Evolutionary conservation across 2,329 filamentous ascomycete species (phyloP).

Genomic region (Trichophaea hybrida): DNA sequence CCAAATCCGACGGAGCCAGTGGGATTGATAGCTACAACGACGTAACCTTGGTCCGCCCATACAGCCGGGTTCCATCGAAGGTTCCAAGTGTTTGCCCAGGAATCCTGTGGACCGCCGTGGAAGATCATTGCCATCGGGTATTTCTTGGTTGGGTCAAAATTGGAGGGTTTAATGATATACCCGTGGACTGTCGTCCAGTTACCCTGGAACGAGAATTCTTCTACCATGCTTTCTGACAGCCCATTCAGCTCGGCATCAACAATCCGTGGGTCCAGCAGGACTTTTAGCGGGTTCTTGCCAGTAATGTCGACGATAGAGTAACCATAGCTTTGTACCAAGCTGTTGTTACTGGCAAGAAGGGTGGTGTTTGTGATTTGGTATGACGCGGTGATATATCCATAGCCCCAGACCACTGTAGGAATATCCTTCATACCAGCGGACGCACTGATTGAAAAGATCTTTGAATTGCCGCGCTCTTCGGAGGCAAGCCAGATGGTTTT

Average conservation of each 20-base stretch:
- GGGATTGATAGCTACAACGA: constrained; percentile 67
- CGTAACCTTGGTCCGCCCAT: constrained; percentile 76
- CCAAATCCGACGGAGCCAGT: constrained; percentile 78
- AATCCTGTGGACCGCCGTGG: constrained; percentile 68
- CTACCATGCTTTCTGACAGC: constrained; percentile 38
- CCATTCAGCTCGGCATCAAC: constrained; percentile 7
- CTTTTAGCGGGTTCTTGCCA: neutral
- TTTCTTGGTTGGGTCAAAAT: constrained; percentile 54
- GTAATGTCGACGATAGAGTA: constrained; percentile 36
- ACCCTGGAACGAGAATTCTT: constrained; percentile 52
- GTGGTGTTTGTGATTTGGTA: constrained; percentile 32
- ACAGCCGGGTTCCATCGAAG: constrained; percentile 76
- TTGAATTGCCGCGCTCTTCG: constrained; percentile 50
- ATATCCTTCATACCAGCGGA: constrained; percentile 32
- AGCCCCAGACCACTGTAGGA: constrained; percentile 39
- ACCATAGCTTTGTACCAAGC: constrained; percentile 55
- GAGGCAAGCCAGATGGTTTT: constrained; percentile 56
- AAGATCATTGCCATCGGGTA: constrained; percentile 70
- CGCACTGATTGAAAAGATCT: constrained; percentile 50
- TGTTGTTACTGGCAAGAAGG: constrained; percentile 52
- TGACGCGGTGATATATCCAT: constrained; percentile 41
- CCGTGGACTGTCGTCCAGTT: constrained; percentile 50
- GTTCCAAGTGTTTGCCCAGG: constrained; percentile 62
- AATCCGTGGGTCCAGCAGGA: constrained; percentile 4
- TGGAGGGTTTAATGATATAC: constrained; percentile 49